phyloP scores from a whole-genome alignment of 192 early-diverging fungal genomes.

The Glomus cerebriforme region DNA sequence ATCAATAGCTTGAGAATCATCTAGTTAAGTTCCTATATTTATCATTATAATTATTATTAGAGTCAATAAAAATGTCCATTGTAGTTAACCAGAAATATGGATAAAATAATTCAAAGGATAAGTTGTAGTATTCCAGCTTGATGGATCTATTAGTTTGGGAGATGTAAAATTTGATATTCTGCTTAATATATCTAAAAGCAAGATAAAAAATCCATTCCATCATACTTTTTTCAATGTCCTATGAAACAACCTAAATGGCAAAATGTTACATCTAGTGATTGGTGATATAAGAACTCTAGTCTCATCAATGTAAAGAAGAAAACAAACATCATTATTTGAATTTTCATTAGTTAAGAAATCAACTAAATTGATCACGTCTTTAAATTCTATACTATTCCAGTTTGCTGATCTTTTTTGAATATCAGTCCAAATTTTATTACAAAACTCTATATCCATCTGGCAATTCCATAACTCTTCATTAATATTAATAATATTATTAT shows the following conservation, averaged over 20 bases:
- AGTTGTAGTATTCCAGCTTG: neutral
- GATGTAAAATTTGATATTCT: neutral
- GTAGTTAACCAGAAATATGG: no score
- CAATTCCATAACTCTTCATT: no score
- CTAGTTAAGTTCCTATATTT: neutral
- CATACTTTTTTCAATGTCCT: neutral
- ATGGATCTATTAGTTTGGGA: neutral
- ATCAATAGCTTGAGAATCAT: neutral
- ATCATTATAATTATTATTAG: no score
- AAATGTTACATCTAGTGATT: neutral
- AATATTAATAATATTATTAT: no score
- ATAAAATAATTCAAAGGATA: neutral
- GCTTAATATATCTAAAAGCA: neutral
- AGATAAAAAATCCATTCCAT: neutral
- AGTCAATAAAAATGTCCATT: no score
- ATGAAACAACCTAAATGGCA: neutral
- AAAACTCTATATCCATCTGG: no score
- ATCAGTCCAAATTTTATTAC: neutral
- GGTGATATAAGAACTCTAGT: neutral
- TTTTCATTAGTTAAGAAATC: no score
- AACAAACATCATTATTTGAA: neutral
- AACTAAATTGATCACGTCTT: no score
- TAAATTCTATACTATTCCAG: no score
- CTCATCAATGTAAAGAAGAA: neutral
- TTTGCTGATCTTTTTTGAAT: no score